Base-by-base conservation (phyloP, 2,329 filamentous ascomycete genomes). In the Eurotiales sp. region DNA sequence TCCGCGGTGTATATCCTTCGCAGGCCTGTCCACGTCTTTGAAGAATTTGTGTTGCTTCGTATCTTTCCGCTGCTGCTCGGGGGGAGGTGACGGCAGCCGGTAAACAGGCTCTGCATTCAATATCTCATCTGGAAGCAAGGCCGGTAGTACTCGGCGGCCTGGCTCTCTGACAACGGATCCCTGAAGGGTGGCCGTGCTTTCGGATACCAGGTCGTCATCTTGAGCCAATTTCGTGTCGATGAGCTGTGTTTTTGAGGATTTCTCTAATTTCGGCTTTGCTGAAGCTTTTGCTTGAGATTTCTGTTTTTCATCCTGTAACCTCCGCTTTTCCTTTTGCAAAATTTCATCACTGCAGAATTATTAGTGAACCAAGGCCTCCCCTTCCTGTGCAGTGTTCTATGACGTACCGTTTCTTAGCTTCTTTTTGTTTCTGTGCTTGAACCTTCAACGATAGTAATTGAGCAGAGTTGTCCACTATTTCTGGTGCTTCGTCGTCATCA, bases 111-210 rank as follows among this genome's bases (percentile, higher is more conserved):
- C 71, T 12, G 72, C 70, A 46, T 74, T 74, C 44, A 81, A 63
- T 37, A 81, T 72, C 21, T 77, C 75, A 46, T 74, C 72, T 4
- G 78, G 78, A 29, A 81, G 72, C 19, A 80, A 68, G 34, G 70
- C 71, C 5, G 77, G 77, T 11, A 80, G 69, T n/a, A 64, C 60
- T 10, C 58, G 64, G 55, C 63, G 63, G 59, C 66, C 61, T 56
- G 65, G 52, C 47, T 70, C 67, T 53, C 69, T 65, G 27, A 63
- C 66, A 23, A 56, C 64, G 19, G 64, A 68, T 30, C 67, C 70
- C 55, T 70, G 69, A 8, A 73, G 58, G 4, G 70, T 73, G 43
- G 60, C 64, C 8, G 70, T 70, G 55, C 70, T 73, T 55, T 72
- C 71, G 15, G 71, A 73, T 30, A 63, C 55, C 14, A 67, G 29